A percentile compares a stretch with the other conserved stretches of the same genome.
Conservation (phyloP, 768 basidiomycete genomes). For the Russula virescens region DNA sequence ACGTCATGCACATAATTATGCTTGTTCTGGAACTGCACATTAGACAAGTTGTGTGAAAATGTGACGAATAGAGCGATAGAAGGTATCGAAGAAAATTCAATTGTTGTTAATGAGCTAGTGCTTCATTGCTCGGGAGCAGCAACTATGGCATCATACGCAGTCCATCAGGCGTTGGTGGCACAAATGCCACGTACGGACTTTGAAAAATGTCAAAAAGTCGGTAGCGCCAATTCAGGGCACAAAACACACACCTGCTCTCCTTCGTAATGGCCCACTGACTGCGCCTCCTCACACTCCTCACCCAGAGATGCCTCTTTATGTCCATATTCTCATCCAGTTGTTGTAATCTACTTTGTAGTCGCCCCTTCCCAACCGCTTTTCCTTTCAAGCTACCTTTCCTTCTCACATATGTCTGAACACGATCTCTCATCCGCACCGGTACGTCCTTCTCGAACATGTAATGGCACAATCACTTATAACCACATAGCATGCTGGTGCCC, state of each 20-base stretch:
- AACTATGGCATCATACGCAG: too few relatives aligned
- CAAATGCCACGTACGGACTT: constrained; percentile 16
- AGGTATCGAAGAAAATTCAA: too few relatives aligned
- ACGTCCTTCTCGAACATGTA: background rate
- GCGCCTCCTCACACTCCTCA: constrained; percentile 4
- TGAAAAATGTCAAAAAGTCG: constrained; percentile 9
- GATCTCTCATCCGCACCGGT: constrained; percentile 2
- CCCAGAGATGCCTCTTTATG: constrained; percentile 23
- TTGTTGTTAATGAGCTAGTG: too few relatives aligned
- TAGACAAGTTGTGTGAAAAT: too few relatives aligned
- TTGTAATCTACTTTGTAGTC: constrained; percentile 17
- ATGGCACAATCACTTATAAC: background rate
- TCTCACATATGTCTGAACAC: constrained; percentile 16
- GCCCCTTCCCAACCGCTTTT: background rate
- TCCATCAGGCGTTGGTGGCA: too few relatives aligned
- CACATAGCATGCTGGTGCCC: constrained; percentile 11
- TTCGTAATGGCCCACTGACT: constrained; percentile 21
- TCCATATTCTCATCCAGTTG: constrained; percentile 9
- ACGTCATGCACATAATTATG: too few relatives aligned
- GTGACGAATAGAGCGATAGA: too few relatives aligned
- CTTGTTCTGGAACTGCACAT: too few relatives aligned
- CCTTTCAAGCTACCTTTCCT: background rate
- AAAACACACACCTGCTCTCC: constrained; percentile 1
- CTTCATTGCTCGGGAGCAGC: too few relatives aligned
- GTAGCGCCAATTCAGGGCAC: background rate